phyloP scores from a whole-genome alignment of 169 alveolate species.

The Plasmodium relictum region DNA sequence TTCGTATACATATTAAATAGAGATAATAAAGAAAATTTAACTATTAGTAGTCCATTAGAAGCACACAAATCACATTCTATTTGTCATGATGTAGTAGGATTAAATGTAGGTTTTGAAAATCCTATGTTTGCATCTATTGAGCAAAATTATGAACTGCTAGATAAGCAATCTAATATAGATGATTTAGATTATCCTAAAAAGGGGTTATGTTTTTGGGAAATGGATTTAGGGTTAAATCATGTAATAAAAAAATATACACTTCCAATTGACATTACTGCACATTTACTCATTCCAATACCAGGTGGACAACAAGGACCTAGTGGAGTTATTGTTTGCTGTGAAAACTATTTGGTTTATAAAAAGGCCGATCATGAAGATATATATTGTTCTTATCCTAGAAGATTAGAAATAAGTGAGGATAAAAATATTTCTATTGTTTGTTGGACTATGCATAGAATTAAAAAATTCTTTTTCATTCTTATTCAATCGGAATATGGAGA shows the following conservation, averaged over 20 bases:
- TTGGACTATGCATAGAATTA: slow-evolving; percentile 93
- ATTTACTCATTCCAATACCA: slow-evolving; percentile 94
- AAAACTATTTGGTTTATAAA: slow-evolving; percentile 94
- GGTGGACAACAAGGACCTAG: slow-evolving; percentile 98
- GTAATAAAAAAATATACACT: slow-evolving; percentile 94
- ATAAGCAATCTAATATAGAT: slow-evolving; percentile 87
- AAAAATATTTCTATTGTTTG: slow-evolving; percentile 91
- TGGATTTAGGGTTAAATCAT: slow-evolving; percentile 99
- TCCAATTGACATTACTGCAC: slow-evolving; percentile 91
- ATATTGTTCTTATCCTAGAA: slow-evolving; percentile 94
- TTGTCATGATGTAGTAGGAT: slow-evolving; percentile 94
- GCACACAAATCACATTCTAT: slow-evolving; percentile 96
- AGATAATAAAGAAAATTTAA: slow-evolving; percentile 94
- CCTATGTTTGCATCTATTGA: slow-evolving; percentile 99
- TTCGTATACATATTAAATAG: slow-evolving; percentile 97
- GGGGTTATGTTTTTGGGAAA: slow-evolving; percentile 95
- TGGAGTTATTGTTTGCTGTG: slow-evolving; percentile 98
- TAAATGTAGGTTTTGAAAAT: slow-evolving; percentile 97
- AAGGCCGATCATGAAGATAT: slow-evolving; percentile 95
- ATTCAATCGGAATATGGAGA: slow-evolving; percentile 97
- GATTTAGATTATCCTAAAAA: slow-evolving; percentile 91
- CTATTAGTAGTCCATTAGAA: slow-evolving; percentile 97
- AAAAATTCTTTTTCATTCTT: slow-evolving; percentile 94
- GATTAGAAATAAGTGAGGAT: slow-evolving; percentile 93
- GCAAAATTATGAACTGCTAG: slow-evolving; percentile 90